These are phyloP conservation scores for Phlebiopsis gigantea DNA, from an alignment of 768 basidiomycete species.

Conservation along the genomic window DNA sequence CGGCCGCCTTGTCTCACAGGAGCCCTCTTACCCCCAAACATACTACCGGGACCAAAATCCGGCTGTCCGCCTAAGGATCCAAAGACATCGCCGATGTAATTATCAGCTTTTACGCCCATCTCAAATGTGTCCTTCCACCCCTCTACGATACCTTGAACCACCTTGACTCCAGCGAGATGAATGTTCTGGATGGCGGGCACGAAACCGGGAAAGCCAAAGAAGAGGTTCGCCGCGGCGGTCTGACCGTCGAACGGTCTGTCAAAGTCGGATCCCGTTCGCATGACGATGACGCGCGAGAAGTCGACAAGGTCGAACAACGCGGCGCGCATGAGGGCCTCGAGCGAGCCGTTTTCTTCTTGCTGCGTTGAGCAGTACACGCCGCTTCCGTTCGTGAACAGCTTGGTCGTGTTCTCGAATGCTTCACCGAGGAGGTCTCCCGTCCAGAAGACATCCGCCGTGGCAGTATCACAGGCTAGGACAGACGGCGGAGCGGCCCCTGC, in stretches of 20 bases:
- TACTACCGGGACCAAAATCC: conserved; percentile 12
- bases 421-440: conserved; percentile 31
- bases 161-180: conserved; percentile 29
- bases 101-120: conserved; percentile 27
- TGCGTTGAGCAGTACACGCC: conserved; percentile 29
- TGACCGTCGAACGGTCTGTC: conserved; percentile 22
- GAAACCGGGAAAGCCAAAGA: conserved; percentile 29
- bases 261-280: conserved; percentile 33
- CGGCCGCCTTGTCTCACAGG: neutral
- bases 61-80: conserved; percentile 19
- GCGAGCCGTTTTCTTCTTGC: conserved; percentile 38
- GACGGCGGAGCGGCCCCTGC: conserved; percentile 28
- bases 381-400: conserved; percentile 28
- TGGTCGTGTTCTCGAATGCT: conserved; percentile 34
- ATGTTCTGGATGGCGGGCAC: conserved; percentile 31
- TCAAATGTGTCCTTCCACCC: conserved; percentile 30
- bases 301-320: conserved; percentile 29
- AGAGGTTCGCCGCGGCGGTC: conserved; percentile 24
- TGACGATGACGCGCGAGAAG: conserved; percentile 32
- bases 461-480: conserved; percentile 32
- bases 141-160: conserved; percentile 31
- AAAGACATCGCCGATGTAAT: conserved; percentile 28
- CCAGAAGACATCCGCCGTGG: conserved; percentile 34
- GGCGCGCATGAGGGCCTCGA: conserved; percentile 34
- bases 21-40: conserved; percentile 2